Conservation (phyloP, 129 eudicot genomes). For the Chrysanthemum makinoi region DNA sequence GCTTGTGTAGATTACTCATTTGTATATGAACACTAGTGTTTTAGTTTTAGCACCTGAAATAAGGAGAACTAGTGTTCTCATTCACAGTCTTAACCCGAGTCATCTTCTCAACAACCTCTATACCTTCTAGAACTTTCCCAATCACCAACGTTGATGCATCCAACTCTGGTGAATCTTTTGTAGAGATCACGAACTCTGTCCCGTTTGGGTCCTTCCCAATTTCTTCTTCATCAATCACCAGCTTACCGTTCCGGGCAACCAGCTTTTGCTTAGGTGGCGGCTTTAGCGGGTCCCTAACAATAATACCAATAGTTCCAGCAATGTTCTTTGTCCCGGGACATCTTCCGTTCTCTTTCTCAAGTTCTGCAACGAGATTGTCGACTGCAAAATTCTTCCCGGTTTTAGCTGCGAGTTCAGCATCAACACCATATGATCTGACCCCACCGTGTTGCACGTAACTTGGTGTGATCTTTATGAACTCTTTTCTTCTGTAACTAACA, state of each 20-base stretch:
- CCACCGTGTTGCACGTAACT: conserved; percentile 90
- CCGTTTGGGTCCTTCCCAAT: conserved; percentile 82
- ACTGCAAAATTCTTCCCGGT: conserved; percentile 57
- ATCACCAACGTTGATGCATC: conserved; percentile 75
- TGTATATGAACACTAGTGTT: neutral
- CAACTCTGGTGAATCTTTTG: conserved; percentile 75
- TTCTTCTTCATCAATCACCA: conserved; percentile 80
- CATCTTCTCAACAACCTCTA: conserved; percentile 77
- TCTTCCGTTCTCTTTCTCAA: conserved; percentile 46
- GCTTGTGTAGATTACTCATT: neutral
- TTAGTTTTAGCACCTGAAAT: conserved; percentile 71
- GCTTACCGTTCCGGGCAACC: conserved; percentile 85
- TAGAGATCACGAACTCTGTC: conserved; percentile 76
- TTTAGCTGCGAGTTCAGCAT: conserved; percentile 72
- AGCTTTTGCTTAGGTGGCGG: conserved; percentile 88
- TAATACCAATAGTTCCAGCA: conserved; percentile 66
- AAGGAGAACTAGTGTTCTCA: conserved; percentile 92
- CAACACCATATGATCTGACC: conserved; percentile 86
- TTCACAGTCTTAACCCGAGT: conserved; percentile 79
- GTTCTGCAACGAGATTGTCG: conserved; percentile 54
- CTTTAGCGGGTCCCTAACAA: conserved; percentile 80
- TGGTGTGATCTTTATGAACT: conserved; percentile 80
- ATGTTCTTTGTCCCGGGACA: conserved; percentile 62
- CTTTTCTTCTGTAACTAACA: conserved; percentile 78
- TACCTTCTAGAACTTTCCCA: conserved; percentile 80